These are phyloP conservation scores for Plasmodium fragile DNA, from an alignment of 169 alveolate genomes.

Conservation along the genomic window DNA sequence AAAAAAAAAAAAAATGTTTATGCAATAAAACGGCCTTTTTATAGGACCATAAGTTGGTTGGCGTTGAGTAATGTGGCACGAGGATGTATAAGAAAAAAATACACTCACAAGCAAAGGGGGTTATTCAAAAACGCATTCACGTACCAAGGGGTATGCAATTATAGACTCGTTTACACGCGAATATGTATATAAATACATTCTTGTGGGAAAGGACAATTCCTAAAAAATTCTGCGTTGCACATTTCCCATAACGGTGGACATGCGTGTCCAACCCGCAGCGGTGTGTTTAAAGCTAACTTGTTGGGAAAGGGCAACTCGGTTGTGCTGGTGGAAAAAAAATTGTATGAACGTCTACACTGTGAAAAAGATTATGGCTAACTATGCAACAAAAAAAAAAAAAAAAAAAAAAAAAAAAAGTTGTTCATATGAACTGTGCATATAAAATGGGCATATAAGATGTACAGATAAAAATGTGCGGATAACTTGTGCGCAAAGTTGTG, in stretches of 20 bases:
- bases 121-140: neutral
- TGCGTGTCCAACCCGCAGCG: slow-evolving; percentile 15
- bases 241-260: slow-evolving; percentile 7
- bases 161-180: neutral
- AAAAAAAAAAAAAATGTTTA: neutral
- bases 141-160: neutral
- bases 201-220: neutral
- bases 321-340: slow-evolving; percentile 6
- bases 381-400: neutral
- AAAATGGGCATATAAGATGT: neutral
- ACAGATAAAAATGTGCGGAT: neutral
- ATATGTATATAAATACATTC: neutral
- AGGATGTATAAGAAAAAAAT: neutral
- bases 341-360: slow-evolving; percentile 14
- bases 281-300: neutral
- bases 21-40: neutral
- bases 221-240: neutral
- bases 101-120: neutral
- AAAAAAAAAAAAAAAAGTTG: slow-evolving; percentile 1
- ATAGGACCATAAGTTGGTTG: neutral
- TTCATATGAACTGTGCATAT: neutral
- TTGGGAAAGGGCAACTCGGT: slow-evolving; percentile 18
- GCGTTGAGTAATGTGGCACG: neutral
- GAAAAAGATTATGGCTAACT: slow-evolving; percentile 18
- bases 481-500: neutral